Base-by-base conservation (phyloP, 768 basidiomycete species). In the Pisolithus albus region DNA sequence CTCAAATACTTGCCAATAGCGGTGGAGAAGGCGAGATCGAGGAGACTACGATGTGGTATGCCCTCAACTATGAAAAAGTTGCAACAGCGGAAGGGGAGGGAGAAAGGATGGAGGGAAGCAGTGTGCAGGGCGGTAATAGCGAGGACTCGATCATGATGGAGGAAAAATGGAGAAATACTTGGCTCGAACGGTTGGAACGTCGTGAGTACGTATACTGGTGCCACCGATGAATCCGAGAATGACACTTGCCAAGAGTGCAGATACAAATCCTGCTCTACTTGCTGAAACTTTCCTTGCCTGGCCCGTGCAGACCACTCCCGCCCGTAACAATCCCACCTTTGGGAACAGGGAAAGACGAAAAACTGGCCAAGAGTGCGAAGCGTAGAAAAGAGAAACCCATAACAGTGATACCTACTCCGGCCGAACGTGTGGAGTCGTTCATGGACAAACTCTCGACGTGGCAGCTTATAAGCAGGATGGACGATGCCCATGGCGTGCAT, bases 381-480 rank as follows among this genome's bases (percentile, higher is more conserved):
- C 63, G 58, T 24, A 57, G 23, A 50, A 61, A 57, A 47, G 55
- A 54, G 26, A 58, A 54, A 24, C 53, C 45, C 51, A 68, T 38
- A 56, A n/a, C 57, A 41, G n/a, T 56, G 50, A 24, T 58, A 58
- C 51, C 63, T 56, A 47, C 61, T 50, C 38, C 59, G 1, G 77
- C 79, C 46, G 83, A 81, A n/a, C 73, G 75, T 23, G 65, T 88
- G 1, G 86, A 90, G 62, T 70, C 73, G 1, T 82, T 84, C 65
- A 87, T 88, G 83, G 88, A 90, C 66, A 86, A 83, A 59, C 65
- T 91, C 7, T 85, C 83, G 4, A 81, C 77, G 68, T 88, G 86
- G 86, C 88, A 90, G 60, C 76, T 90, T 19, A 65, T 72, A 55
- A 56, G 54, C 4, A 61, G 64, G 28, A 63, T 84, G 51, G 66